Evolutionary conservation across 495 filamentous ascomycete genomes (phyloP), one percentile per base, ranked within the genome.

Genomic region (Xylaria nigripes): DNA sequence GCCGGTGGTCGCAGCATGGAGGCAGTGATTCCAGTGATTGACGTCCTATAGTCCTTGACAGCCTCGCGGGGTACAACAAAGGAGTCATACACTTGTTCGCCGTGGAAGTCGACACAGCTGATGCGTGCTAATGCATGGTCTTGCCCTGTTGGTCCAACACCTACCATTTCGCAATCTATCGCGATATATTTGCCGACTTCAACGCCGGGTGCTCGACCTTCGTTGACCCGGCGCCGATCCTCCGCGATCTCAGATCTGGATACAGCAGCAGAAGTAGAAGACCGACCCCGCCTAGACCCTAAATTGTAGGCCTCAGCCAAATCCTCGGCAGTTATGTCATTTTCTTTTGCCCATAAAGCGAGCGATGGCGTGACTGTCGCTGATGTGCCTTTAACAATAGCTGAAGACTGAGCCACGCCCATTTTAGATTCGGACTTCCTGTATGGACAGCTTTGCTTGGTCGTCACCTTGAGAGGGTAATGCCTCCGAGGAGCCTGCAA

Each of bases 131-230:
- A 79, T 2, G 80, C 81, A 10, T 83, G 85, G 10, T 72, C 68
- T 62, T 87, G 81, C 38, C 85, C 82, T 3, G 76, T 77, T 1
- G 85, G 81, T 2, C 89, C 89, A 10, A 90, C 81, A 36, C 93
- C 93, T 16, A 98, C 92, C 93, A 98, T 98, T 72, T 98, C 93
- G 70, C 93, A 97, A 73, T 98, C 94, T 42, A 98, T 79, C 30
- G 89, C 86, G 42, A 98, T 68, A 63, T 93, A 97, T 77, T 89
- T 93, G 48, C 90, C 91, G 43, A 86, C 64, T 43, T 86, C 80
- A 15, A 70, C 30, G 19, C 57, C 63, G 2, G 68, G 56, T 6
- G 76, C 66, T 5, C 81, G 67, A 15, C 81, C 81, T 19, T 72
- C 69, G 67, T 85, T 81, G 23, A 77, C 71, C 2, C 61, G 59